Evolutionary conservation across 2,329 filamentous ascomycete species (phyloP).

Genomic region (Neofusicoccum kwambonambiense): DNA sequence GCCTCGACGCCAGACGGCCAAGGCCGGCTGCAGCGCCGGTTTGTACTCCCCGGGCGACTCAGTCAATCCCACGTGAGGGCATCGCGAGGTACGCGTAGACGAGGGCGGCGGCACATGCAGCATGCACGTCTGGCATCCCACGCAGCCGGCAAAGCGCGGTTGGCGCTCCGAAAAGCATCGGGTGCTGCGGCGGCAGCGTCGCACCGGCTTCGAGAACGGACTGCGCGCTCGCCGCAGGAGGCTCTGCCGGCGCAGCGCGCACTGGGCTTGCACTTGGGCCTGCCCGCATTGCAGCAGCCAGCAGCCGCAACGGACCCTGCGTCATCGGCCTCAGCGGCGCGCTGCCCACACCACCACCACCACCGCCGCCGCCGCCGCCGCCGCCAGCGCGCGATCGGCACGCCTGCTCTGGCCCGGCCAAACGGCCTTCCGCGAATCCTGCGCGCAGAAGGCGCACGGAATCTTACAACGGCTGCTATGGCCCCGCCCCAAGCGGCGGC

Average conservation of each 20-base stretch:
- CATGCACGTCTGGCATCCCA: not conserved
- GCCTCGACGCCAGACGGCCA: too few species aligned
- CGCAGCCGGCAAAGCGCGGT: not conserved
- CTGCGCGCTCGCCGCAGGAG: not conserved
- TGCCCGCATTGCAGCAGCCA: not conserved
- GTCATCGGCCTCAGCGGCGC: not conserved
- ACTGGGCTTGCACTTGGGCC: too few species aligned
- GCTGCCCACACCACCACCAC: not conserved
- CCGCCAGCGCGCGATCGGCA: not conserved
- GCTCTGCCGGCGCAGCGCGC: not conserved
- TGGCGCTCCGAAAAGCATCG: not conserved
- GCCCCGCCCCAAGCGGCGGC: not conserved
- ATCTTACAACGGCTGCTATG: too few species aligned
- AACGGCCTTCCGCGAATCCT: too few species aligned
- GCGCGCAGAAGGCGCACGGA: not conserved
- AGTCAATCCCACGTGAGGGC: not conserved
- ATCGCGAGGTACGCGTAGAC: not conserved
- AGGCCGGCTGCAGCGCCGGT: too few species aligned
- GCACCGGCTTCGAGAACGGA: too few species aligned
- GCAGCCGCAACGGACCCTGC: slow-evolving; percentile 10
- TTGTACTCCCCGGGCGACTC: not conserved
- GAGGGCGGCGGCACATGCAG: not conserved
- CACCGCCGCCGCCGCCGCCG: not conserved
- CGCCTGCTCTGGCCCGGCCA: not conserved
- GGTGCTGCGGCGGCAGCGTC: too few species aligned